These are phyloP conservation scores for Crucibulum laeve DNA, from an alignment of 768 basidiomycete species.

Conservation along the genomic window DNA sequence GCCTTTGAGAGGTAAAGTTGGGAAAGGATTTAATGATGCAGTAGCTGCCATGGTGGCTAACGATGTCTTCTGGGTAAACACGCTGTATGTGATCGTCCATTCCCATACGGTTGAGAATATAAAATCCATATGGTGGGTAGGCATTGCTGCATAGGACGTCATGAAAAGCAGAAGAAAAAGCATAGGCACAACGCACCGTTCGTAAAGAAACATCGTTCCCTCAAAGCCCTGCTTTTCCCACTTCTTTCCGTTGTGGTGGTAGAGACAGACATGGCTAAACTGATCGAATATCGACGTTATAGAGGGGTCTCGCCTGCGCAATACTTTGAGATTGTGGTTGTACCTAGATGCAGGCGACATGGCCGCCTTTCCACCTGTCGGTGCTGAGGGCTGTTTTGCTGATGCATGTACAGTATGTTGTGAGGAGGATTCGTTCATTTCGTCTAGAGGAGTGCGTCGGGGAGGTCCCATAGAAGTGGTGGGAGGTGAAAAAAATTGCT, in stretches of 20 bases:
- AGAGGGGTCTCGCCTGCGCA: conserved; percentile 73
- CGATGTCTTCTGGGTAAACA: conserved; percentile 75
- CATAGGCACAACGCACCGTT: conserved; percentile 49
- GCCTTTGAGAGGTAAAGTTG: conserved; percentile 52
- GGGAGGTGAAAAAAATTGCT: conserved; percentile 4
- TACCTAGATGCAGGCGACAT: conserved; percentile 69
- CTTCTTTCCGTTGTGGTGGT: conserved; percentile 66
- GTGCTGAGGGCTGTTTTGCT: conserved; percentile 16
- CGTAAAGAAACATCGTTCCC: conserved; percentile 88
- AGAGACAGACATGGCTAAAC: conserved; percentile 83
- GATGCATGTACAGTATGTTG: conserved; percentile 8
- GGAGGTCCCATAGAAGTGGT: conserved; percentile 23
- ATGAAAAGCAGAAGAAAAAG: conserved; percentile 3
- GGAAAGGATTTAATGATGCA: conserved; percentile 74
- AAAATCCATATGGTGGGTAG: conserved; percentile 83
- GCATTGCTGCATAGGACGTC: conserved; percentile 42
- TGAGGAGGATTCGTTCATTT: conserved; percentile 12
- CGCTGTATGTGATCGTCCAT: conserved; percentile 74
- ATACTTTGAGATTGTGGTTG: conserved; percentile 74
- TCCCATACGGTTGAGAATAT: conserved; percentile 78
- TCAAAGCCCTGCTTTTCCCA: conserved; percentile 85
- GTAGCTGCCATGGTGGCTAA: conserved; percentile 58
- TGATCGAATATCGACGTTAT: conserved; percentile 82
- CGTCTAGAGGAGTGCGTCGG: conserved; percentile 17
- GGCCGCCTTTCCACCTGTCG: conserved; percentile 36